Evolutionary conservation across 1,284 basidiomycete species (phyloP), one percentile per base, ranked within the genome.

Genomic region (Leucoagaricus sp.): DNA sequence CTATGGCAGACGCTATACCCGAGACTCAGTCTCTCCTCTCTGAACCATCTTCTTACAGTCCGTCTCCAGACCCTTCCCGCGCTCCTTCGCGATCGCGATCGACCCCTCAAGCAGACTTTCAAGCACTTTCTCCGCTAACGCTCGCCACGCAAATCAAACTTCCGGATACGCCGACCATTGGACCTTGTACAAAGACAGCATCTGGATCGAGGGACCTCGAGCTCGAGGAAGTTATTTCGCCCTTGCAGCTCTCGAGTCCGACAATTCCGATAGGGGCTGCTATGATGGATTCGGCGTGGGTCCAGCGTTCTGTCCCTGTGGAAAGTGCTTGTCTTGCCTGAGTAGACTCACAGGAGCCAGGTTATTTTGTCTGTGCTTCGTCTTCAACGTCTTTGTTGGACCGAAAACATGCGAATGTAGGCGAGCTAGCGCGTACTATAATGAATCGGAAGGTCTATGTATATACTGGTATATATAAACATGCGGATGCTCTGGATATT

Each of bases 161-260:
- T 23, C 50, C 50, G 8, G 40, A 52, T 29, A 52, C 50, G 23
- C 50, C 50, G 25, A 52, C 26, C 9, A 42, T 52, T 26, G 26
- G 40, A 26, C 40, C 50, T 25, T 12, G 50, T 25, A 44, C 40
- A 17, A 42, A 25, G 28, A 51, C 49, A 23, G 38, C 36, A n/a
- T 40, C 34, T 2, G 49, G 49, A 6, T 40, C 49, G 23, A 44
- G n/a, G 17, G 40, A 40, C 13, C 25, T 31, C 9, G 50, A 51
- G 15, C 25, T 31, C 9, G 50, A 51, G 15, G 49, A 51, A 19
- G 36, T 28, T 3, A 52, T 52, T 3, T 52, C 50, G 29, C 50
- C 50, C 5, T 17, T 52, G n/a, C 40, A 44, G 28, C 50, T 52
- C 23, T 44, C 50, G 29, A 34, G 47, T 44, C 49, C 49, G n/a